Evolutionary conservation across 176 grass and related monocot species (phyloP), one percentile per base, ranked within the genome.

Genomic region (Ananas comosus): DNA sequence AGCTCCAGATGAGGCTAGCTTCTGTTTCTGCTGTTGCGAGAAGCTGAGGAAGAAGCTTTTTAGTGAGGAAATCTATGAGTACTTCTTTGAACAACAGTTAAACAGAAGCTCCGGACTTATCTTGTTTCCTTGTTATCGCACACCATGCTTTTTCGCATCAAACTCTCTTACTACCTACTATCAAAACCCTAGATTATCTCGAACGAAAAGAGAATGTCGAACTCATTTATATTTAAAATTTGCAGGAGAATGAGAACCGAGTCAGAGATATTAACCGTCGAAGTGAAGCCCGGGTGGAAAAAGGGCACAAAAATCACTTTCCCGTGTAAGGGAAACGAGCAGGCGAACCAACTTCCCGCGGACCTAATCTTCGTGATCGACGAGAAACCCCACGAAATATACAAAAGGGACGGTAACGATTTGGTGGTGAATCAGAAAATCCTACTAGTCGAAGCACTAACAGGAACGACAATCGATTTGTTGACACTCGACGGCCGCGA

Each of bases 251-350:
- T 74, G 87, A 90, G 76, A 51, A 75, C 77, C 1, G 87, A 88
- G 68, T 83, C 84, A 0, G 91, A 96, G 63, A 79, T 91, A 13
- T 0, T 96, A 65, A 80, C 75, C 1, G 88, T 96, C 18, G 85
- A 90, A 63, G 84, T 96, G 70, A 88, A 96, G 74, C 84, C 91
- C 1, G 91, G 91, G 70, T 96, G 87, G 91, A 96, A 91, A 75
- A 87, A 87, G 13, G 87, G 91, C 9, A 96, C 91, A 1, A 96
- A 91, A 59, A 83, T 96, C 64, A 96, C 91, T 22, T 88, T 88
- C 63, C 77, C 84, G 9, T 70, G 81, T 1, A 96, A 87, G 70
- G 87, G 85, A 1, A 85, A 81, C 64, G 79, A 88, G 21, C 73
- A 74, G 27, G 66, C 51, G 53, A 79, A 66, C 68, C 72, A 88